phyloP scores from a whole-genome alignment of 352 stramenopile genomes.

The Discostella stelligera region DNA sequence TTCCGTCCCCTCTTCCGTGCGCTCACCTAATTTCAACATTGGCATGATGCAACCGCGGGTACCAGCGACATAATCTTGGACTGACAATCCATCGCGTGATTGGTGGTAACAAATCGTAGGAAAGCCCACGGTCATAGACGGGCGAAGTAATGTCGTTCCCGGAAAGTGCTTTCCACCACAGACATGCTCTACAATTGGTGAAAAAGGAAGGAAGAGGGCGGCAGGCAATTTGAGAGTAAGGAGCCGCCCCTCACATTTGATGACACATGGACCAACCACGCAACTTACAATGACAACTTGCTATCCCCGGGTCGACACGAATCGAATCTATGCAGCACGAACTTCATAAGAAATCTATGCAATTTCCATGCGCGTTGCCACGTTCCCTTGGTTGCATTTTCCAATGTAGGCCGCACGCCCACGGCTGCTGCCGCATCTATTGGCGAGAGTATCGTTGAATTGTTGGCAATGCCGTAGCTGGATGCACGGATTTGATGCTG shows the following conservation, averaged over 20 bases:
- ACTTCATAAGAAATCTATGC: conserved; percentile 30
- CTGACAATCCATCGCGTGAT: conserved; percentile 47
- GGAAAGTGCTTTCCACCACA: conserved; percentile 56
- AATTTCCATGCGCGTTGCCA: conserved; percentile 49
- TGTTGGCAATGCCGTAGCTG: conserved; percentile 34
- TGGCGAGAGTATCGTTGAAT: conserved; percentile 55
- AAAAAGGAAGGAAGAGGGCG: not conserved
- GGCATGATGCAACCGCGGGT: conserved; percentile 67
- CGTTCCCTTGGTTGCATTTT: conserved; percentile 33
- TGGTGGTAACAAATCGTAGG: conserved; percentile 68
- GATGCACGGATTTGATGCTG: conserved; percentile 9
- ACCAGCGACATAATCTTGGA: conserved; percentile 38
- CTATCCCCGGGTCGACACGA: conserved; percentile 34
- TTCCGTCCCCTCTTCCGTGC: not conserved
- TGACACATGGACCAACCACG: too few species aligned
- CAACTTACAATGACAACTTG: conserved; percentile 38
- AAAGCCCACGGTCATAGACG: conserved; percentile 54
- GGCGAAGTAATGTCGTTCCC: conserved; percentile 55
- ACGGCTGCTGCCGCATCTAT: conserved; percentile 21
- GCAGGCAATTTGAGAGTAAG: not conserved
- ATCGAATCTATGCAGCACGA: conserved; percentile 33
- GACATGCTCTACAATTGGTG: conserved; percentile 18
- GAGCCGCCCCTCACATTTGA: too few species aligned
- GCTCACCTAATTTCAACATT: conserved; percentile 67
- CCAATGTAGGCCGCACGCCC: conserved; percentile 32